Percentiles rank a stretch among this genome's conserved stretches.
These are phyloP conservation scores for Luffa aegyptiaca DNA, from an alignment of 306 rosid species.

Conservation along the genomic window DNA sequence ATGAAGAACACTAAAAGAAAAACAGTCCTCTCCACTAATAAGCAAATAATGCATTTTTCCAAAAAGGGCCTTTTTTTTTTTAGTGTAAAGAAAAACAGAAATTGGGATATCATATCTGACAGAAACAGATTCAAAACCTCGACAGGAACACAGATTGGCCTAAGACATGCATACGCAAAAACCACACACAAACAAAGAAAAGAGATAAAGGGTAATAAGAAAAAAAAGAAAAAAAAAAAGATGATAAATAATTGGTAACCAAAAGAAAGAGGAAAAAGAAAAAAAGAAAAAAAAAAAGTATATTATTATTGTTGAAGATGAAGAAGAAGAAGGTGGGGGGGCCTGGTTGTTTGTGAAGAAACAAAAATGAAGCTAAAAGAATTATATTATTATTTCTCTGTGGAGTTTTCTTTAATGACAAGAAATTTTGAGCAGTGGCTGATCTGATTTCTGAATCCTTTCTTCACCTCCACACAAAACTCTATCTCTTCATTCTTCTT, in stretches of 20 bases:
- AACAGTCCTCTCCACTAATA: conserved; percentile 1
- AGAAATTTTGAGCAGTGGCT: conserved; percentile 24
- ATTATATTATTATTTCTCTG: conserved; percentile 38
- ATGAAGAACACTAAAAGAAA: not conserved
- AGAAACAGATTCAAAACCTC: not conserved
- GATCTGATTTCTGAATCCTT: not conserved
- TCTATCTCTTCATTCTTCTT: not conserved
- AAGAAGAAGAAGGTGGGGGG: conserved; percentile 23
- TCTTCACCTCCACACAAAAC: not conserved
- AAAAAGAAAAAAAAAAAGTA: conserved; percentile 14
- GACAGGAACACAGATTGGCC: not conserved
- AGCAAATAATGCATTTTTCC: not conserved
- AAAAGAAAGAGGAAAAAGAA: conserved; percentile 11
- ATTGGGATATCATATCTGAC: not conserved
- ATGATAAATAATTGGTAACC: conserved; percentile 1
- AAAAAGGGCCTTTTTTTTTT: not conserved
- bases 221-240: conserved; percentile 12
- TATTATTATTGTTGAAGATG: conserved; percentile 5
- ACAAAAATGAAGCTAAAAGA: conserved; percentile 44
- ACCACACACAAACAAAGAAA: conserved; percentile 7
- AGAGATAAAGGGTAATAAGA: conserved; percentile 6
- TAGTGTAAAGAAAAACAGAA: not conserved
- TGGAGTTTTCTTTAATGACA: conserved; percentile 40
- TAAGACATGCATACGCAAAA: not conserved
- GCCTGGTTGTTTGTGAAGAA: conserved; percentile 44